Conservation (phyloP, 1,284 basidiomycete genomes). For the Spongispora temasekensis region DNA sequence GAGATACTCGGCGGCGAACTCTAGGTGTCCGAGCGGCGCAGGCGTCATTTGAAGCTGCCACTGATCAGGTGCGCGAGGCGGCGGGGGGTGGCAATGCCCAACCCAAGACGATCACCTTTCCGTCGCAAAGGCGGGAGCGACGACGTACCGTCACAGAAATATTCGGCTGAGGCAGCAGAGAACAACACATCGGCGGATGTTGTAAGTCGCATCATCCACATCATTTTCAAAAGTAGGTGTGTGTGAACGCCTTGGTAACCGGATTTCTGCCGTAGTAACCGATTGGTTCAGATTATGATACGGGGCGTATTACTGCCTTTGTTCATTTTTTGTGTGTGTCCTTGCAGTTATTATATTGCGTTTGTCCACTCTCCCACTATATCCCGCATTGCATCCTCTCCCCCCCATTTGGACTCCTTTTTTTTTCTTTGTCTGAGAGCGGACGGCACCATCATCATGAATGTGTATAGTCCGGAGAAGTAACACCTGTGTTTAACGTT, state of each 20-base stretch:
- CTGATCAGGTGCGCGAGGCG: constrained; percentile 31
- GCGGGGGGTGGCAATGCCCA: constrained; percentile 30
- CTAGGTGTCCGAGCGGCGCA: constrained; percentile 42
- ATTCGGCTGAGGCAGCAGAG: constrained; percentile 33
- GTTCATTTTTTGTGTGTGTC: constrained; percentile 6
- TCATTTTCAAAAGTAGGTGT: constrained; percentile 23
- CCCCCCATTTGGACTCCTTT: not conserved
- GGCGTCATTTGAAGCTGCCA: constrained; percentile 45
- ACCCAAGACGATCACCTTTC: constrained; percentile 39
- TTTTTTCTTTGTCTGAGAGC: constrained; percentile 10
- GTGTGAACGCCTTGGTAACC: not conserved
- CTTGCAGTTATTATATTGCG: constrained; percentile 23
- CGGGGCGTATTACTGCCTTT: constrained; percentile 29
- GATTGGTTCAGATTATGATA: constrained; percentile 14
- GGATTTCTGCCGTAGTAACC: constrained; percentile 1
- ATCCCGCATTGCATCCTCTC: constrained; percentile 28
- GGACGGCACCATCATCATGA: constrained; percentile 6
- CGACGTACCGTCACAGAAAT: constrained; percentile 53
- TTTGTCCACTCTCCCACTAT: constrained; percentile 7
- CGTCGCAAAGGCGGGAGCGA: constrained; percentile 43
- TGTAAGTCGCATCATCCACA: constrained; percentile 7
- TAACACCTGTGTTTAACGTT: constrained; percentile 33
- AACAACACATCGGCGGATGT: not conserved
- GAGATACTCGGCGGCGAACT: constrained; percentile 45
- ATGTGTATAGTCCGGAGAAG: constrained; percentile 10